Percentiles rank a stretch among this genome's conserved stretches.
Conservation (phyloP, 2,329 filamentous ascomycete species). For the Annulohypoxylon truncatum region DNA sequence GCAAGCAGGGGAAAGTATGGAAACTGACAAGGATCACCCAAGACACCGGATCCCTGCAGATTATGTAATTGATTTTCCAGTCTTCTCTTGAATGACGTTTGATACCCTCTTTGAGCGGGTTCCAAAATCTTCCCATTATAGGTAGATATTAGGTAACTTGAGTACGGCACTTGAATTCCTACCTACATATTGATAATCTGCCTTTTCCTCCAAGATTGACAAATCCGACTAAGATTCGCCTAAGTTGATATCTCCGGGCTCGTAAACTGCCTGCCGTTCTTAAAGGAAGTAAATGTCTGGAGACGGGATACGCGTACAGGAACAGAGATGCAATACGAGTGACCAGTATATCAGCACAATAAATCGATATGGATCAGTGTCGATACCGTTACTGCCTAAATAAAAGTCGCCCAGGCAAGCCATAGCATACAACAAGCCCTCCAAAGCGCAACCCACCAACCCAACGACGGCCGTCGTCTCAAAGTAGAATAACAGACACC, state of each 20-base stretch:
- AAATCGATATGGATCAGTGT: background rate
- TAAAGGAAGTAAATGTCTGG: too few species aligned
- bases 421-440: background rate
- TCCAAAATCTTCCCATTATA: too few species aligned
- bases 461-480: background rate
- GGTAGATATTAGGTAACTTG: too few species aligned
- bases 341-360: too few species aligned
- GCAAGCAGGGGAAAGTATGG: conserved; percentile 20
- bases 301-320: too few species aligned
- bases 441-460: background rate
- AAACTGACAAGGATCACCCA: conserved; percentile 20
- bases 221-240: too few species aligned
- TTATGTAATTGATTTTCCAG: background rate
- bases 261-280: background rate
- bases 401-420: background rate
- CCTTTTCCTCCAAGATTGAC: too few species aligned
- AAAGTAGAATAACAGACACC: background rate
- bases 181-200: too few species aligned
- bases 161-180: too few species aligned
- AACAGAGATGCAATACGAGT: too few species aligned
- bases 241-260: background rate
- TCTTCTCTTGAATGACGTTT: background rate
- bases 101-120: too few species aligned
- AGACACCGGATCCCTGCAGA: conserved; percentile 7
- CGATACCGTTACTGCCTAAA: background rate